Percentiles rank a stretch among this genome's conserved stretches.
Evolutionary conservation across 179 eudicot species (phyloP).

Genomic region (Heliamphora pulchella): DNA sequence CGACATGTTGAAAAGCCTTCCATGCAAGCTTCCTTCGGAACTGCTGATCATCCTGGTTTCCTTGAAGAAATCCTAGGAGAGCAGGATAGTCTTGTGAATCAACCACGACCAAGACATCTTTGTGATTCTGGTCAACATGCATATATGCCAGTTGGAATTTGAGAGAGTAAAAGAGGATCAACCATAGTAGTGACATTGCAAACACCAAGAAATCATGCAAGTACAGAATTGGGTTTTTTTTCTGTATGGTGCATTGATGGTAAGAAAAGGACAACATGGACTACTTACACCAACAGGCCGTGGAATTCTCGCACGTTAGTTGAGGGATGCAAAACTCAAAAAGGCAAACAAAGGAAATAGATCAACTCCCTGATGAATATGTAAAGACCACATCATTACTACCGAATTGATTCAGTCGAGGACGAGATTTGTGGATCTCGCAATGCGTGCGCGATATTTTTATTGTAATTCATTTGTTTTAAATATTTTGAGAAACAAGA

Average conservation of each 20-base stretch:
- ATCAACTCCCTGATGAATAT: background rate
- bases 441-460: too few relatives aligned
- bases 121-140: slow-evolving; percentile 62
- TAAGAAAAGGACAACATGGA: background rate
- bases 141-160: background rate
- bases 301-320: background rate
- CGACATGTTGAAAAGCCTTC: slow-evolving; percentile 94
- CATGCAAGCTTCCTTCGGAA: slow-evolving; percentile 79
- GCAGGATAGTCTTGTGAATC: slow-evolving; percentile 79
- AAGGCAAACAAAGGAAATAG: background rate
- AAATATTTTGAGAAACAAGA: too few relatives aligned
- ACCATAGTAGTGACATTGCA: background rate
- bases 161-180: too few relatives aligned
- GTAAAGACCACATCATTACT: too few relatives aligned
- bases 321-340: background rate
- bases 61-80: slow-evolving; percentile 56
- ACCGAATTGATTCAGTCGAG: too few relatives aligned
- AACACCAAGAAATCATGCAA: background rate
- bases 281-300: background rate
- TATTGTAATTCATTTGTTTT: too few relatives aligned
- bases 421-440: too few relatives aligned
- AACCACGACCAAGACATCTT: slow-evolving; percentile 88
- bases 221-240: background rate
- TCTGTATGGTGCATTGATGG: background rate
- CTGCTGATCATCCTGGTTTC: slow-evolving; percentile 45